A percentile compares a stretch with the other conserved stretches of the same genome.
Conservation (phyloP, 345 rosid genomes). For the Brassica rapa region DNA sequence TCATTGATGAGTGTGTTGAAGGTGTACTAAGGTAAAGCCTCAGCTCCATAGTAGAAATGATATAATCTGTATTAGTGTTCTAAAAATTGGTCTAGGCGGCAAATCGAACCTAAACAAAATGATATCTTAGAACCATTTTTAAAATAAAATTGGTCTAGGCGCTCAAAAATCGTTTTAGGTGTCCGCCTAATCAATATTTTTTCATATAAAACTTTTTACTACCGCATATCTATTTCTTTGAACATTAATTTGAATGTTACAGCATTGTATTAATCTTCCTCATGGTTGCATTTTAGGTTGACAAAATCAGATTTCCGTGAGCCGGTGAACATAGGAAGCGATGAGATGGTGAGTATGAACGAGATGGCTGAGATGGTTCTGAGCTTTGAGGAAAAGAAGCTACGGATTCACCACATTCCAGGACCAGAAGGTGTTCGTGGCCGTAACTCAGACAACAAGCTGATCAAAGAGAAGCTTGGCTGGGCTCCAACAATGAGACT, state of each 20-base stretch:
- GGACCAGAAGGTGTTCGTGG: constrained; percentile 99
- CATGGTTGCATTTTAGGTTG: constrained; percentile 49
- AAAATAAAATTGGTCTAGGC: too few relatives aligned
- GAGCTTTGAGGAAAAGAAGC: constrained; percentile 82
- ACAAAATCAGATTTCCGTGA: constrained; percentile 97
- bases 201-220: too few relatives aligned
- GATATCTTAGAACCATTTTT: too few relatives aligned
- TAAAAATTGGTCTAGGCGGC: too few relatives aligned
- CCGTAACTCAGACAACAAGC: constrained; percentile 93
- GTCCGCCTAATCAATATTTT: too few relatives aligned
- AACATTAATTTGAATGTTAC: too few relatives aligned
- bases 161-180: too few relatives aligned
- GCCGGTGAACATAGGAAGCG: constrained; percentile 98
- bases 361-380: constrained; percentile 97
- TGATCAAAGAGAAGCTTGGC: constrained; percentile 96
- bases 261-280: not conserved
- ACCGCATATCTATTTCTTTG: too few relatives aligned
- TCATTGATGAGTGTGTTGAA: constrained; percentile 98
- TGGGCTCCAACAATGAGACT: constrained; percentile 98
- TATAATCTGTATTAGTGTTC: not conserved
- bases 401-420: constrained; percentile 93
- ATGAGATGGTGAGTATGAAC: constrained; percentile 99
- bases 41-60: not conserved
- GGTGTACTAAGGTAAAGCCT: constrained; percentile 82
- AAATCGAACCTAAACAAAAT: too few relatives aligned